Percentiles rank a stretch among this genome's conserved stretches.
These are phyloP conservation scores for Diaporthe australafricana DNA, from an alignment of 2,329 filamentous ascomycete genomes.

Conservation along the genomic window DNA sequence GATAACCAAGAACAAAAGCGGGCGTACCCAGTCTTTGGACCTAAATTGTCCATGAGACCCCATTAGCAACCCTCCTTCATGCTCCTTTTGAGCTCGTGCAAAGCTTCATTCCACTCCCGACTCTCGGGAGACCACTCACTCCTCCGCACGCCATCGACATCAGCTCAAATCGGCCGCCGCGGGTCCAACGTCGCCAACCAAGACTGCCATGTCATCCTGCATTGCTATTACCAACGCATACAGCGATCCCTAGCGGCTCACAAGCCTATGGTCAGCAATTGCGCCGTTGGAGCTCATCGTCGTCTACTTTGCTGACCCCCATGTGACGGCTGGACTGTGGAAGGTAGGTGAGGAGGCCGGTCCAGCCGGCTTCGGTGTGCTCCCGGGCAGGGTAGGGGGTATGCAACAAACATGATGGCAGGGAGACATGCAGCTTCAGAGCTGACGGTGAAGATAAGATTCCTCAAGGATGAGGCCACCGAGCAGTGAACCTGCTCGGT, in stretches of 20 bases:
- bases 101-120: not conserved
- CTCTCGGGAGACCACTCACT: not conserved
- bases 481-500: conserved; percentile 75
- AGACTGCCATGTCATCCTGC: conserved; percentile 45
- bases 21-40: not conserved
- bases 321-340: conserved; percentile 73
- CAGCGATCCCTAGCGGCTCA: conserved; percentile 54
- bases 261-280: conserved; percentile 57
- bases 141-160: not conserved
- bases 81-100: not conserved
- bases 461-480: conserved; percentile 73
- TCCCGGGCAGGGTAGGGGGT: conserved; percentile 58
- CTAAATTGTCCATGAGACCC: not conserved
- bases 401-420: conserved; percentile 77
- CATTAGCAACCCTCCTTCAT: not conserved
- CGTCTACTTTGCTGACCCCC: conserved; percentile 81
- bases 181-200: conserved; percentile 59
- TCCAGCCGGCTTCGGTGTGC: conserved; percentile 74
- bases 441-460: conserved; percentile 61
- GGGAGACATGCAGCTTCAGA: conserved; percentile 66
- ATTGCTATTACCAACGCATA: conserved; percentile 63
- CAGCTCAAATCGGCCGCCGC: not conserved
- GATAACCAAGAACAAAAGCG: too few relatives aligned
- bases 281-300: conserved; percentile 61
- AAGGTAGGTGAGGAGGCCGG: conserved; percentile 73